Conservation (phyloP, 345 rosid genomes). For the Melastoma malabathricum region DNA sequence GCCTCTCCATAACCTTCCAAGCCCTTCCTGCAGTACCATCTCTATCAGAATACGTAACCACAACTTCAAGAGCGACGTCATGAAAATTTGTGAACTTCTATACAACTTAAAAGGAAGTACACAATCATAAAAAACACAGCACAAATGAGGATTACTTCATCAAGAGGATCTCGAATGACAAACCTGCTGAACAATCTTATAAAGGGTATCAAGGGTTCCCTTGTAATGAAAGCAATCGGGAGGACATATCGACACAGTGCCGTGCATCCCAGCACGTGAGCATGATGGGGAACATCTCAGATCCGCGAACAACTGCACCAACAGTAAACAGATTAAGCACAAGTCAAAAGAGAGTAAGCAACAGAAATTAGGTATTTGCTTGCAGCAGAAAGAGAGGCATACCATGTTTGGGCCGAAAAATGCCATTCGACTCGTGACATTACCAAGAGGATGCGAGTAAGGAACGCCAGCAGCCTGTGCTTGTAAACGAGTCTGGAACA, state of each 20-base stretch:
- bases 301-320: conserved; percentile 79
- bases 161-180: conserved; percentile 8
- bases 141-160: too few relatives aligned
- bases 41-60: neutral
- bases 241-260: conserved; percentile 93
- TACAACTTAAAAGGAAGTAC: too few relatives aligned
- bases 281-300: conserved; percentile 92
- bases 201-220: conserved; percentile 89
- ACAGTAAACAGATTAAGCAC: neutral
- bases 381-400: neutral
- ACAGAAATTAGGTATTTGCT: neutral
- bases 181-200: conserved; percentile 87
- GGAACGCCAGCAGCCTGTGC: conserved; percentile 91
- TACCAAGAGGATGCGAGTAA: conserved; percentile 88
- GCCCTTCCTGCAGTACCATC: conserved; percentile 55
- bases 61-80: neutral
- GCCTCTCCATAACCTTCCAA: conserved; percentile 89
- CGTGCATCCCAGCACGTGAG: conserved; percentile 88
- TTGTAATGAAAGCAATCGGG: conserved; percentile 98
- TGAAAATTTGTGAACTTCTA: too few relatives aligned
- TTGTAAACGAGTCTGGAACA: conserved; percentile 74
- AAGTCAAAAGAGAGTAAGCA: neutral
- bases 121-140: too few relatives aligned
- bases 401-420: conserved; percentile 93
- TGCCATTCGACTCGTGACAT: conserved; percentile 67